Evolutionary conservation across 2,329 filamentous ascomycete genomes (phyloP).

Genomic region (Penicillium corylophilum): DNA sequence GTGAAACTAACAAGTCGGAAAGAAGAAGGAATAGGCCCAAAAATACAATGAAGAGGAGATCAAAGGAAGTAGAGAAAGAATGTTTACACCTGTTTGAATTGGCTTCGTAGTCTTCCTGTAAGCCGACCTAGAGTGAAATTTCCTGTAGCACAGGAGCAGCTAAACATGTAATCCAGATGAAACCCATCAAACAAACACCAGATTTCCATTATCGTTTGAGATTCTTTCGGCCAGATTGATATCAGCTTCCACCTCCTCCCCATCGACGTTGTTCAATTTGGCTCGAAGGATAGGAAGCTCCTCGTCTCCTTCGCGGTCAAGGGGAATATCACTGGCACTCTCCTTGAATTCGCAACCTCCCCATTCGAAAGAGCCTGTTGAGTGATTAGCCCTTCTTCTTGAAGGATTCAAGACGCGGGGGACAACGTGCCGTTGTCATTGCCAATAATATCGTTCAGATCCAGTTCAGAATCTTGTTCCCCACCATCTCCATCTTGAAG

Average conservation of each 20-base stretch:
- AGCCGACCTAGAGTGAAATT: background rate
- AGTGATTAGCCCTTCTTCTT: background rate
- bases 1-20: too few species aligned
- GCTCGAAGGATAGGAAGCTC: constrained; percentile 56
- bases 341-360: constrained; percentile 47
- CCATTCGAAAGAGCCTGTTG: constrained; percentile 49
- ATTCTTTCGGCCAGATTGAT: constrained; percentile 59
- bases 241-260: constrained; percentile 45
- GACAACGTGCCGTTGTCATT: constrained; percentile 50
- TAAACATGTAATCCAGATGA: background rate
- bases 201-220: constrained; percentile 52
- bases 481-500: constrained; percentile 47
- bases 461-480: constrained; percentile 45
- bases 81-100: too few species aligned
- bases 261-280: constrained; percentile 43
- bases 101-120: background rate
- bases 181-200: constrained; percentile 31
- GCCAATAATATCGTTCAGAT: constrained; percentile 53
- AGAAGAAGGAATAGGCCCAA: too few species aligned
- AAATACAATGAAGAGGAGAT: too few species aligned
- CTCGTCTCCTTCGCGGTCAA: constrained; percentile 53
- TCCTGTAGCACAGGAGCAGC: background rate
- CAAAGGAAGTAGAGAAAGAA: too few species aligned
- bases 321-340: constrained; percentile 49
- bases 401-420: background rate